A percentile compares a stretch with the other conserved stretches of the same genome.
These are phyloP conservation scores for Malus hybrid DNA, from an alignment of 331 rosid genomes.

Conservation along the genomic window DNA sequence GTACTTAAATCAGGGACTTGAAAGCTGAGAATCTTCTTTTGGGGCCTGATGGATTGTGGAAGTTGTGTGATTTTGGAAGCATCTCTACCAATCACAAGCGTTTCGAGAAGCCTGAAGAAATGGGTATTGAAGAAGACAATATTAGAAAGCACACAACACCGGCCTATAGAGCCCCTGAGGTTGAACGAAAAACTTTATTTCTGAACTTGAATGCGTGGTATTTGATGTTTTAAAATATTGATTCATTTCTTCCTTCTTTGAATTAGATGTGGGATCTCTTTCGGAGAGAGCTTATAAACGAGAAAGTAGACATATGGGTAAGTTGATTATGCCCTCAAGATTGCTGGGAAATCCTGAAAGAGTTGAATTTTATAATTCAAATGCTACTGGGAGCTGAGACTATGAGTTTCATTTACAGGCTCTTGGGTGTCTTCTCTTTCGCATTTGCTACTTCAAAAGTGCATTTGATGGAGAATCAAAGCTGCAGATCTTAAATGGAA, in stretches of 20 bases:
- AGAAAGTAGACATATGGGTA: slow-evolving; percentile 98
- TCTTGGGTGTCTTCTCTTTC: slow-evolving; percentile 96
- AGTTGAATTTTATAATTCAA: background rate
- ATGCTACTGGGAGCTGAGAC: slow-evolving; percentile 15
- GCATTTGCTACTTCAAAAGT: slow-evolving; percentile 90
- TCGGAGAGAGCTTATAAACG: slow-evolving; percentile 71
- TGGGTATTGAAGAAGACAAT: slow-evolving; percentile 61
- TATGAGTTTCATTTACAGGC: slow-evolving; percentile 46
- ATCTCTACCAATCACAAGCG: slow-evolving; percentile 89
- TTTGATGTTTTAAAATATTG: background rate
- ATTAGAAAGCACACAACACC: slow-evolving; percentile 97
- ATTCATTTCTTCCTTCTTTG: slow-evolving; percentile 1
- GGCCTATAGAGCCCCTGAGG: slow-evolving; percentile 97
- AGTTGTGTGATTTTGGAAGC: slow-evolving; percentile 97
- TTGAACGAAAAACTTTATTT: slow-evolving; percentile 13
- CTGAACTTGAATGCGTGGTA: background rate
- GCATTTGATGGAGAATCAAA: slow-evolving; percentile 98
- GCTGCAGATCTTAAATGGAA: slow-evolving; percentile 94
- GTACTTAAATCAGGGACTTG: slow-evolving; percentile 50
- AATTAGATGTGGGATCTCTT: slow-evolving; percentile 92
- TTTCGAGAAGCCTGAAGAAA: slow-evolving; percentile 92
- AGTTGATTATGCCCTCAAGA: slow-evolving; percentile 21
- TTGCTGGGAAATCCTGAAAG: slow-evolving; percentile 1
- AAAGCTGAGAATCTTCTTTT: slow-evolving; percentile 88
- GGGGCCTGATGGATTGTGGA: slow-evolving; percentile 88